Base-by-base conservation (phyloP, 2,329 filamentous ascomycete genomes). In the Pseudophaeomoniella oleicola region DNA sequence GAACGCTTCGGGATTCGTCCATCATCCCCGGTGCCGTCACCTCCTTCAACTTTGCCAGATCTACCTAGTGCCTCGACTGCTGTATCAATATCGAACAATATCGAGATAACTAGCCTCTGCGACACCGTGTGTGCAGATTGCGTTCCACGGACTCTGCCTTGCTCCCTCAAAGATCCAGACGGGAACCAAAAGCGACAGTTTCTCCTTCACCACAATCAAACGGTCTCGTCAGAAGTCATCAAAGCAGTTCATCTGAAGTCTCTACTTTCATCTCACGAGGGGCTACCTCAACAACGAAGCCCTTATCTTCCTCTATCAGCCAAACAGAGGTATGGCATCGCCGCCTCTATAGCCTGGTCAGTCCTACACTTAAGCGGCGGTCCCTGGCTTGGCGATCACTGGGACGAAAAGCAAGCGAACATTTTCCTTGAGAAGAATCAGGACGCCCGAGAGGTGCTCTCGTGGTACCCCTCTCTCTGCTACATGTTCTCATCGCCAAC, bases 281-380 rank as follows among this genome's bases (percentile, higher is more conserved):
- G n/a, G n/a, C n/a, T n/a, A 10, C 22, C 10, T 10, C 22, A 29
- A 13, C 22, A 29, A 13, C 10, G 13, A 10, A 13, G 13, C 10
- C 10, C 14, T 10, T 16, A 33, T 33, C 31, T 15, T 10, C 10
- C 33, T 33, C 32, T 42, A 3, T 19, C 38, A 16, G 14, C 31
- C 12, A 42, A 42, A 30, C 40, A 44, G 16, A 37, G 39, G 2
- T 44, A 36, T 32, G 40, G 42, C 4, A 35, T 42, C 32, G 42
- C 42, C n/a, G 40, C 39, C 2, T 30, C 40, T 4, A 18, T 37
- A 3, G 18, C 40, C 10, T 44, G 37, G 39, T 39, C 39, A 4
- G 37, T 44, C 11, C 35, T 42, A 11, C 35, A 40, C 32, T 35
- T 44, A 10, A 31, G 40, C 15, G 31, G 37, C 27, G 34, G 39